Conservation (phyloP, 164 flowering plant genomes). For the Saururus chinensis region DNA sequence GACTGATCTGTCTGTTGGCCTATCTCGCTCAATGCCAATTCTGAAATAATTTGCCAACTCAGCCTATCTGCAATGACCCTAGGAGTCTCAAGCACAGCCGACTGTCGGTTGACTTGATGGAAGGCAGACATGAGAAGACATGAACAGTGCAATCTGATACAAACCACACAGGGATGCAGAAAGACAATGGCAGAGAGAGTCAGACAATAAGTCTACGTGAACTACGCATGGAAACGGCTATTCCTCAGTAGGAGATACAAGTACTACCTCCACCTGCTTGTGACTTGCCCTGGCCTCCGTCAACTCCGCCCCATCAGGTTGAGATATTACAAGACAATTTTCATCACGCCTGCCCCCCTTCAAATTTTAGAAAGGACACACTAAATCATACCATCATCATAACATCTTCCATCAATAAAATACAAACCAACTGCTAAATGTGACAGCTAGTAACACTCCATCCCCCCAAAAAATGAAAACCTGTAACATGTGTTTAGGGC, state of each 20-base stretch:
- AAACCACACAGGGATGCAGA: neutral
- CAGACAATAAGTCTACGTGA: constrained; percentile 4
- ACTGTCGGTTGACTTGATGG: neutral
- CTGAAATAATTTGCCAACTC: neutral
- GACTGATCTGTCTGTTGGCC: neutral
- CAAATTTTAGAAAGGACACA: no score
- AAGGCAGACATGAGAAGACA: neutral
- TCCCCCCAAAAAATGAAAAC: no score
- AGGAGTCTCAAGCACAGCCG: neutral
- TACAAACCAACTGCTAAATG: no score
- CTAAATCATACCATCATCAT: no score
- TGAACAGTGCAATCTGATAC: neutral
- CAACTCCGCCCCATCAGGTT: neutral
- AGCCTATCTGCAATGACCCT: neutral
- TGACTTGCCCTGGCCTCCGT: neutral
- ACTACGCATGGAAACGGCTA: constrained; percentile 1
- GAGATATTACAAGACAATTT: neutral
- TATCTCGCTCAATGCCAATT: neutral
- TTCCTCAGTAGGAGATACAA: neutral
- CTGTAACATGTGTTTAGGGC: no score
- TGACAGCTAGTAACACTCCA: no score
- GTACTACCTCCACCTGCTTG: neutral
- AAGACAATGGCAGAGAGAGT: neutral
- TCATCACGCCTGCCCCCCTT: no score
- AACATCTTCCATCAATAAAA: no score